Evolutionary conservation across 768 basidiomycete species (phyloP), one percentile per base, ranked within the genome.

Genomic region (Austroboletus eburneus): DNA sequence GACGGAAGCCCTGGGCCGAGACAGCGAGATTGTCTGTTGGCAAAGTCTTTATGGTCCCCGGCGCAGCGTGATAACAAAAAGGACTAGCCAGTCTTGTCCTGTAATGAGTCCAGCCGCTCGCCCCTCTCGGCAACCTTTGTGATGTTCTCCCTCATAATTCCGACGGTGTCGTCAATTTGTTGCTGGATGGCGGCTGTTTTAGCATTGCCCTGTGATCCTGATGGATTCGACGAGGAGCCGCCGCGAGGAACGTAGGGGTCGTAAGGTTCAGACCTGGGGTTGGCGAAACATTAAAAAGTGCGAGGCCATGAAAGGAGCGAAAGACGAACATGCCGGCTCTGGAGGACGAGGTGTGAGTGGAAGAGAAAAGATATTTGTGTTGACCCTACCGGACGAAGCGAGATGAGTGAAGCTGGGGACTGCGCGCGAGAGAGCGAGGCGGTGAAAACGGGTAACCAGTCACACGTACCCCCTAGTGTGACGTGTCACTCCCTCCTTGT

Each of bases 131-230:
- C 89, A 16, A 95, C 91, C 69, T 91, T 91, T 51, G 84, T 88
- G 61, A 99, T 97, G 69, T 99, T 99, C 57, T 96, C 91, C 64
- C 91, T 79, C 96, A 99, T 99, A 61, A 97, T 92, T 43, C 84
- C 88, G 42, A 97, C 93, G 38, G 96, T 98, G 65, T 91, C 87
- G 66, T 98, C 91, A 57, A 97, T 97, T 71, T 98, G 93, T n/a
- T 78, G 78, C 67, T 98, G 95, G 58, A 98, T 95, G 47, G 88
- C 90, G 3, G 91, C 89, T 0, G 94, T 97, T 80, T 95, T 91
- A 41, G 85, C 62, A 63, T 83, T 90, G 52, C 74, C 69, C 51
- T 70, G 64, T 24, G 63, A 69, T 27, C 78, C 67, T 37, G 74
- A 76, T 25, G 72, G 62, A 55, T 76, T 69, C 12, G 84, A 73